Evolutionary conservation across 441 rosid species (phyloP).

Genomic region (Eutrema salsugineum): DNA sequence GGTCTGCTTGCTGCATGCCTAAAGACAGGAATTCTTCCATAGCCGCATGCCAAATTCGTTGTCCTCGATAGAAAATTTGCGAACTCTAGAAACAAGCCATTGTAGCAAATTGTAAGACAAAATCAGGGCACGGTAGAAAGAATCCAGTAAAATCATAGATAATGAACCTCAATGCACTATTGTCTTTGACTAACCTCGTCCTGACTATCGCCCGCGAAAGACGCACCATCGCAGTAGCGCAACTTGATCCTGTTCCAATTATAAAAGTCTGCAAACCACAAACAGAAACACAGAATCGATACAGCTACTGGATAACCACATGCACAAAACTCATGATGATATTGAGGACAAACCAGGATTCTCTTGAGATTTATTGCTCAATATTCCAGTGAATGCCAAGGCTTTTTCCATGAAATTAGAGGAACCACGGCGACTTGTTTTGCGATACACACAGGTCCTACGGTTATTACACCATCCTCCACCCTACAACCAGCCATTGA

Average conservation of each 20-base stretch:
- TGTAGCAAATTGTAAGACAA: background rate
- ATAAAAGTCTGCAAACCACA: conserved; percentile 45
- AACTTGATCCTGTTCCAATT: conserved; percentile 68
- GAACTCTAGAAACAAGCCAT: conserved; percentile 12
- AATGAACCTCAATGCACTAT: background rate
- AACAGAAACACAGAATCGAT: background rate
- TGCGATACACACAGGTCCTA: conserved; percentile 45
- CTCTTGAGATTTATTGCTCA: conserved; percentile 50
- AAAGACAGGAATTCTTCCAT: conserved; percentile 42
- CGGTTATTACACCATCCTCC: conserved; percentile 59
- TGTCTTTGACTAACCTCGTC: conserved; percentile 36
- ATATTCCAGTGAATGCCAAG: conserved; percentile 48
- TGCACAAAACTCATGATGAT: background rate
- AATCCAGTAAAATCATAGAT: background rate
- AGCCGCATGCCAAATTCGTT: conserved; percentile 50
- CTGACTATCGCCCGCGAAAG: conserved; percentile 51
- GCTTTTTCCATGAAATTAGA: conserved; percentile 52
- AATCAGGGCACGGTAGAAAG: background rate
- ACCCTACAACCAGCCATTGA: conserved; percentile 36
- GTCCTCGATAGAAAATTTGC: conserved; percentile 33
- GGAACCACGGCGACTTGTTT: conserved; percentile 53
- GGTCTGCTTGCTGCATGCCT: conserved; percentile 47
- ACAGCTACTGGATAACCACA: background rate
- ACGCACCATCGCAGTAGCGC: conserved; percentile 66
- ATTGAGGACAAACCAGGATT: conserved; percentile 41